Conservation (phyloP, 2,329 filamentous ascomycete genomes). For the Diaporthe velutina region DNA sequence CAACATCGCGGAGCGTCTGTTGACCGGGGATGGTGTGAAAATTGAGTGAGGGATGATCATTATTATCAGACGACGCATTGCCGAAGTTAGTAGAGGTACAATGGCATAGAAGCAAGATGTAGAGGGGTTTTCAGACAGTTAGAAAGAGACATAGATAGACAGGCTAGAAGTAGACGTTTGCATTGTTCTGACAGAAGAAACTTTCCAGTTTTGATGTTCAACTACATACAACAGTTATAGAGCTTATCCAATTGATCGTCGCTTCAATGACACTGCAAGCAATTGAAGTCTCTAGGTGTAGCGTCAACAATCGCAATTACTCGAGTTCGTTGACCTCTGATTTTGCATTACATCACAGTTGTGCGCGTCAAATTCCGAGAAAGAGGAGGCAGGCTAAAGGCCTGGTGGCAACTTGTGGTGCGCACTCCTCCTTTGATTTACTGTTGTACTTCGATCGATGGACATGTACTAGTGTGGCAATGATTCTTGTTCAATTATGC, state of each 20-base stretch:
- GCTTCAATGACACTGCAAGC: background rate
- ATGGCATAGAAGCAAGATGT: background rate
- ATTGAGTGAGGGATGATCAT: background rate
- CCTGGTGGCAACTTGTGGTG: background rate
- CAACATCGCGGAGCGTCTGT: slow-evolving; percentile 17
- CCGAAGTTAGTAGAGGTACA: background rate
- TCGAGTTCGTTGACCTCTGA: too few species aligned
- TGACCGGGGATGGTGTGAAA: background rate
- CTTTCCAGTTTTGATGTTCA: background rate
- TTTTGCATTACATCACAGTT: background rate
- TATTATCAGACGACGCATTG: too few species aligned
- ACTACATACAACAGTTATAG: background rate
- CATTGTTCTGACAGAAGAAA: background rate
- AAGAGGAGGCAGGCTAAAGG: background rate
- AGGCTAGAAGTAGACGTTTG: background rate
- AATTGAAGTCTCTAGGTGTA: too few species aligned
- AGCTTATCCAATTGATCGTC: background rate
- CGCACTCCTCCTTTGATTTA: background rate
- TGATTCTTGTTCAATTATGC: background rate
- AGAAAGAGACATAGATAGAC: background rate
- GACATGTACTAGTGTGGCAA: background rate
- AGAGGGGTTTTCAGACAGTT: background rate
- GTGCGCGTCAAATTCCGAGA: background rate
- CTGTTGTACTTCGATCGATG: background rate
- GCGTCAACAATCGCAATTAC: too few species aligned